These are phyloP conservation scores for Cytospora chrysosperma DNA, from an alignment of 2,329 filamentous ascomycete genomes.

Conservation along the genomic window DNA sequence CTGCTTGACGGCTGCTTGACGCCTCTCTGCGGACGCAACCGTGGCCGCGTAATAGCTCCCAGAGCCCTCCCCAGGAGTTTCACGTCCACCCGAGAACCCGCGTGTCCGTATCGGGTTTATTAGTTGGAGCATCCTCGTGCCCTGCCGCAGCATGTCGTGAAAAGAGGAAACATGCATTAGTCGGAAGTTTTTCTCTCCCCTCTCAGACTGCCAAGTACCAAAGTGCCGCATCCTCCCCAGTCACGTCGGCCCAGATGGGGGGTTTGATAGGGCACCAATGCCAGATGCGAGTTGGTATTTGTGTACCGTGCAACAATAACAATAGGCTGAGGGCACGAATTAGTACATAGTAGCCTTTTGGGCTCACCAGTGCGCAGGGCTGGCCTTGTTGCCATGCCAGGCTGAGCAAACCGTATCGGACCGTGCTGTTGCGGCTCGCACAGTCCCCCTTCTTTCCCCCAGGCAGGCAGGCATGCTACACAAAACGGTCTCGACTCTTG, in stretches of 20 bases:
- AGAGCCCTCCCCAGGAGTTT: slow-evolving; percentile 12
- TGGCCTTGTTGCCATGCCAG: background rate
- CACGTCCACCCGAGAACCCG: slow-evolving; percentile 16
- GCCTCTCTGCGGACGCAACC: slow-evolving; percentile 2
- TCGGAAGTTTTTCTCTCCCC: background rate
- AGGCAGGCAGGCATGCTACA: background rate
- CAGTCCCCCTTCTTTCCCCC: too few relatives aligned
- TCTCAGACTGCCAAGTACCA: background rate
- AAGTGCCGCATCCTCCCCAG: too few relatives aligned
- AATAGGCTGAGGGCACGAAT: slow-evolving; percentile 11
- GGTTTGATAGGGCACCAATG: background rate
- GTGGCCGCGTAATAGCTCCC: slow-evolving; percentile 13
- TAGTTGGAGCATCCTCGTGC: background rate
- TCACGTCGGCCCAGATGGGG: too few relatives aligned
- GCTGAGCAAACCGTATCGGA: background rate
- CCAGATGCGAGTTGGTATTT: background rate
- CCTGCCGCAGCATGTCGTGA: background rate
- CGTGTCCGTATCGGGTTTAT: slow-evolving; percentile 5
- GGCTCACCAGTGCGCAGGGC: too few relatives aligned
- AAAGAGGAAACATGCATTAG: background rate
- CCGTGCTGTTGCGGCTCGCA: background rate
- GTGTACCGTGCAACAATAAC: slow-evolving; percentile 1
- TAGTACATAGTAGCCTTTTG: too few relatives aligned
- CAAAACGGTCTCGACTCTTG: background rate
- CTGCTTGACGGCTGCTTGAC: slow-evolving; percentile 13